phyloP scores from a whole-genome alignment of 2,329 filamentous ascomycete species.

The Talaromyces sp. region DNA sequence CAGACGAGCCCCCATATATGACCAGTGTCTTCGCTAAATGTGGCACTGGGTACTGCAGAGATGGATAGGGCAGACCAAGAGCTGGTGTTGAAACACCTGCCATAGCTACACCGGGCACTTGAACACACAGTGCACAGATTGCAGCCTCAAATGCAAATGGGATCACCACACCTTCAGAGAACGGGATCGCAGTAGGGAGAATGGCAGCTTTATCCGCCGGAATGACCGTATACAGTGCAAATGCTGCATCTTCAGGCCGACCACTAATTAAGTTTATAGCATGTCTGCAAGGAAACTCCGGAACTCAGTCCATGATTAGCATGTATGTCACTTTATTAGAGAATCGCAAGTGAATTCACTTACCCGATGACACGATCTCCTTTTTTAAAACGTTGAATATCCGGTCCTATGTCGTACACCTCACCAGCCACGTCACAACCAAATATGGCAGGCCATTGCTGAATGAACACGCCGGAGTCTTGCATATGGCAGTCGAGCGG shows the following conservation, averaged over 20 bases:
- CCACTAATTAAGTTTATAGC: constrained; percentile 7
- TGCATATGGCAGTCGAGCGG: constrained; percentile 12
- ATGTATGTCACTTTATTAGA: too few species aligned
- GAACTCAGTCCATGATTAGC: neutral
- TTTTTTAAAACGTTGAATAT: constrained; percentile 16
- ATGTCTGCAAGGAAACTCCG: neutral
- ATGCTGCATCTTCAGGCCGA: constrained; percentile 4
- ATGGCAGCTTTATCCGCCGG: constrained; percentile 6
- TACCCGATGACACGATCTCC: constrained; percentile 25
- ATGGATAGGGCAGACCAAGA: constrained; percentile 8
- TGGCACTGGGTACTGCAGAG: neutral
- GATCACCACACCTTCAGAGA: constrained; percentile 1
- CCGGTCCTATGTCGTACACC: constrained; percentile 2
- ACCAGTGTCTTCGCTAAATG: constrained; percentile 13
- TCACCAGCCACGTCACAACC: constrained; percentile 8
- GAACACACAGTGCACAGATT: constrained; percentile 6
- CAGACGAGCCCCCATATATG: constrained; percentile 41
- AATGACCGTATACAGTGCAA: constrained; percentile 6
- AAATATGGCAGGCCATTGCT: constrained; percentile 7
- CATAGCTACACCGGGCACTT: constrained; percentile 4
- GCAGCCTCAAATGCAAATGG: constrained; percentile 8
- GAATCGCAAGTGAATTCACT: neutral
- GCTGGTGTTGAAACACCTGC: constrained; percentile 7
- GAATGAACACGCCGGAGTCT: constrained; percentile 4
- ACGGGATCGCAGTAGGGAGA: neutral